Evolutionary conservation across 1,284 basidiomycete species (phyloP).

Genomic region (Fistulinella cinereoalba): DNA sequence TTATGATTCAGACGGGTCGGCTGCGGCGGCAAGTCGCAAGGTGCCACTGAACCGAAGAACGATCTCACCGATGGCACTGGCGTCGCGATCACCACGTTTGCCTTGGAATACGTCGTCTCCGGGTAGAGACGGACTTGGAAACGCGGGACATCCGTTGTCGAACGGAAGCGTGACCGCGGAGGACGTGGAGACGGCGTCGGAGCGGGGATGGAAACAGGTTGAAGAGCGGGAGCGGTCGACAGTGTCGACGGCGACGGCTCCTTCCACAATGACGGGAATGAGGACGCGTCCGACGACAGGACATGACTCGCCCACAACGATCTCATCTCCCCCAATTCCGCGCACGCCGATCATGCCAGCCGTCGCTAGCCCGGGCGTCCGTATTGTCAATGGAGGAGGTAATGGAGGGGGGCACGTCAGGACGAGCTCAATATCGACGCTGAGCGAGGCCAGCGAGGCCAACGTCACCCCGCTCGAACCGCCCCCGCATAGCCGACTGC

Average conservation of each 20-base stretch:
- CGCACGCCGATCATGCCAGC: slow-evolving; percentile 36
- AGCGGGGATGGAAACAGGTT: slow-evolving; percentile 35
- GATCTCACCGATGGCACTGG: slow-evolving; percentile 69
- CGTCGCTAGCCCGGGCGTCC: slow-evolving; percentile 11
- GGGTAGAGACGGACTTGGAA: not conserved
- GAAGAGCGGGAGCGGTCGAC: slow-evolving; percentile 5
- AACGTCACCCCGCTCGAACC: slow-evolving; percentile 24
- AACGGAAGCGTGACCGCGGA: slow-evolving; percentile 15
- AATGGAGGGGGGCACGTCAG: slow-evolving; percentile 12
- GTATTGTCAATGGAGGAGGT: slow-evolving; percentile 16
- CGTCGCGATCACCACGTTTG: slow-evolving; percentile 36
- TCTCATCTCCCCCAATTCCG: slow-evolving; percentile 42
- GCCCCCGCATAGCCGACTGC: slow-evolving; percentile 28
- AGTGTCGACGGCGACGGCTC: not conserved
- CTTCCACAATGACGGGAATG: not conserved
- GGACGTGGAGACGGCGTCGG: slow-evolving; percentile 13
- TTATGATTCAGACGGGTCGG: slow-evolving; percentile 51
- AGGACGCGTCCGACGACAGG: slow-evolving; percentile 10
- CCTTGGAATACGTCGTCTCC: slow-evolving; percentile 18
- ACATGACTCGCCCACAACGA: slow-evolving; percentile 41
- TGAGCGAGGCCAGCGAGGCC: slow-evolving; percentile 21
- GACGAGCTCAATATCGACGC: slow-evolving; percentile 37
- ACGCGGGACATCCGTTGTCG: slow-evolving; percentile 11
- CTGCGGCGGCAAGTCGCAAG: slow-evolving; percentile 42
- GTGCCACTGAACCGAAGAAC: slow-evolving; percentile 64